Conservation (phyloP, 352 stramenopile species). For the Globisporangium heterothallicum region DNA sequence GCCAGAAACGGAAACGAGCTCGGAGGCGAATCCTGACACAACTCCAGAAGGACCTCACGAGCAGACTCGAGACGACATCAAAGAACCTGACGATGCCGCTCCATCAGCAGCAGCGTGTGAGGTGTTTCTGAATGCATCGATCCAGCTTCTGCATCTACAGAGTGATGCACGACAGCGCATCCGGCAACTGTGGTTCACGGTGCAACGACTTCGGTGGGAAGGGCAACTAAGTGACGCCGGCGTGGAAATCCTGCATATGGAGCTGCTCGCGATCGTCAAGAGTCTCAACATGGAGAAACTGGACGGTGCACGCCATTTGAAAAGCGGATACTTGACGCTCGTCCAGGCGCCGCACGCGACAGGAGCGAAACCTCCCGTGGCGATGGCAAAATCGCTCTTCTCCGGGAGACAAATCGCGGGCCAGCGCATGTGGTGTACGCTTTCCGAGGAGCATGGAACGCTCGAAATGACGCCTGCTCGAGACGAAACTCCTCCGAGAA, state of each 20-base stretch:
- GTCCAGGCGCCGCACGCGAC: constrained; percentile 26
- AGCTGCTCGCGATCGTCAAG: constrained; percentile 37
- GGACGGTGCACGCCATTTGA: constrained; percentile 34
- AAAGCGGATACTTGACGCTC: constrained; percentile 46
- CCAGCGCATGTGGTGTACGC: constrained; percentile 42
- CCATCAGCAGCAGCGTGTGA: constrained; percentile 15
- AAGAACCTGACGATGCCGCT: constrained; percentile 1
- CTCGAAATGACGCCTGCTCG: constrained; percentile 42
- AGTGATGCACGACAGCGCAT: constrained; percentile 50
- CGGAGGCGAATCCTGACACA: neutral
- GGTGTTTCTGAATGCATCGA: constrained; percentile 50
- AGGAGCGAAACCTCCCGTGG: constrained; percentile 8
- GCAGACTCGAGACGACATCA: neutral
- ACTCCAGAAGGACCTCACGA: neutral
- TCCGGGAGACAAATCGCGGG: constrained; percentile 15
- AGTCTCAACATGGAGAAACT: constrained; percentile 56
- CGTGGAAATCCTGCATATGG: constrained; percentile 27
- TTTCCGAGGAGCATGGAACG: constrained; percentile 57
- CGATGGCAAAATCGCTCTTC: constrained; percentile 27
- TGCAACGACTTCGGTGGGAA: constrained; percentile 49
- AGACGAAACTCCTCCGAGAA: constrained; percentile 7
- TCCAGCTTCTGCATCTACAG: constrained; percentile 62
- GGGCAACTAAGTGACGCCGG: constrained; percentile 28
- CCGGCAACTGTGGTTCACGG: constrained; percentile 54
- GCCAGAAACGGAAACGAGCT: neutral